A percentile compares a stretch with the other conserved stretches of the same genome.
Evolutionary conservation across 2,329 filamentous ascomycete species (phyloP).

Genomic region (Lecanosticta acicola): DNA sequence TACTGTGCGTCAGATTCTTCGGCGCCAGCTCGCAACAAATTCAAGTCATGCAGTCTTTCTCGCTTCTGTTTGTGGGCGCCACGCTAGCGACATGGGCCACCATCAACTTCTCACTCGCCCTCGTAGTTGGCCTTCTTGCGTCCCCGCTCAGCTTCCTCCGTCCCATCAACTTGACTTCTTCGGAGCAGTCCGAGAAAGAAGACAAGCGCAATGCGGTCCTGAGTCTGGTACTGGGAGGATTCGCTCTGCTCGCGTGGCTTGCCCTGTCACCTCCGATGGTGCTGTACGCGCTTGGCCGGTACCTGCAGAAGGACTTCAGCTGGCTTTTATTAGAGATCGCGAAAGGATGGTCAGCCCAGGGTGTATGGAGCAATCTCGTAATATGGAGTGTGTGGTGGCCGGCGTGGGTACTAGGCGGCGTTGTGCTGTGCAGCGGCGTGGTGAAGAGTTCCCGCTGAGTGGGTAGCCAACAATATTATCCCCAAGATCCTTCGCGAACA

Average conservation of each 20-base stretch:
- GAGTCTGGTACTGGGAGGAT: constrained; percentile 9
- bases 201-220: background rate
- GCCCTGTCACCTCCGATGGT: constrained; percentile 20
- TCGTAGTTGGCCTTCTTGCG: constrained; percentile 75
- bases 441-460: background rate
- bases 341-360: constrained; percentile 30
- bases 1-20: constrained; percentile 15
- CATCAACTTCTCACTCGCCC: constrained; percentile 87
- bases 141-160: constrained; percentile 71
- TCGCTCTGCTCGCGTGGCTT: constrained; percentile 12
- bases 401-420: constrained; percentile 28
- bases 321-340: constrained; percentile 27
- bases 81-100: constrained; percentile 89
- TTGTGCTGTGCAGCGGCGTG: constrained; percentile 21
- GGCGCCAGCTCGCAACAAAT: constrained; percentile 54
- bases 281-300: constrained; percentile 20
- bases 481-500: too few relatives aligned
- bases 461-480: background rate
- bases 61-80: constrained; percentile 84
- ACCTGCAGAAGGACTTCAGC: constrained; percentile 16
- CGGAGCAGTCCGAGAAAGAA: background rate
- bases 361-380: constrained; percentile 29
- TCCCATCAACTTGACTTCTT: constrained; percentile 9
- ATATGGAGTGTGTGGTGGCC: constrained; percentile 33
- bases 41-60: constrained; percentile 80